Conservation (phyloP, 805 yeast genomes). For the Ogataea henricii region DNA sequence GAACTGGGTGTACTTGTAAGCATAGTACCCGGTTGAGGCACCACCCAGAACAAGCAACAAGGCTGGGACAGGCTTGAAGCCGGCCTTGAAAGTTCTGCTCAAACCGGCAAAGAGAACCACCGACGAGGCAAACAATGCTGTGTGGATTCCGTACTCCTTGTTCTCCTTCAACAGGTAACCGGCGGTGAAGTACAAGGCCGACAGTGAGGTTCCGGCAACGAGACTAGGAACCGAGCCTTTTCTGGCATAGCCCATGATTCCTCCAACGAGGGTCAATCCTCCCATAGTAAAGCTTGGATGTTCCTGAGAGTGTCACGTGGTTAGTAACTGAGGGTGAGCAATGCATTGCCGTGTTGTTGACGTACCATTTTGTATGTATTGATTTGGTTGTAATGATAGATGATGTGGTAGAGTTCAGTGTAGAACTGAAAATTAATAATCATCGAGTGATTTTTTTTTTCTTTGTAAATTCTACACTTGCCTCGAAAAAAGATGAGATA, state of each 20-base stretch:
- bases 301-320: constrained; percentile 21
- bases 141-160: constrained; percentile 77
- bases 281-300: constrained; percentile 33
- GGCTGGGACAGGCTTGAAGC: constrained; percentile 73
- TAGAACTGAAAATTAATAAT: too few species aligned
- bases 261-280: constrained; percentile 35
- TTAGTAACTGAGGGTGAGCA: too few species aligned
- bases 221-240: constrained; percentile 80
- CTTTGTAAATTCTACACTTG: too few species aligned
- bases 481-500: too few species aligned
- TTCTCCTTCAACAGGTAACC: constrained; percentile 75
- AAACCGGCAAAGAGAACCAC: constrained; percentile 70
- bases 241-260: constrained; percentile 40
- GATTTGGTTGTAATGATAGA: neutral
- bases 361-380: constrained; percentile 17
- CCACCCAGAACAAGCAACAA: constrained; percentile 64
- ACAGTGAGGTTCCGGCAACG: constrained; percentile 68
- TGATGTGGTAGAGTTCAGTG: too few species aligned
- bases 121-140: constrained; percentile 73
- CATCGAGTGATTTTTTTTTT: neutral
- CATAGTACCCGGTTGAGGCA: constrained; percentile 66
- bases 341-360: neutral
- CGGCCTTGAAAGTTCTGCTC: constrained; percentile 56
- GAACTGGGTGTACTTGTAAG: constrained; percentile 73
- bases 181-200: constrained; percentile 62